These are phyloP conservation scores for Alternaria hordeiaustralica DNA, from an alignment of 2,329 filamentous ascomycete genomes.

Conservation along the genomic window DNA sequence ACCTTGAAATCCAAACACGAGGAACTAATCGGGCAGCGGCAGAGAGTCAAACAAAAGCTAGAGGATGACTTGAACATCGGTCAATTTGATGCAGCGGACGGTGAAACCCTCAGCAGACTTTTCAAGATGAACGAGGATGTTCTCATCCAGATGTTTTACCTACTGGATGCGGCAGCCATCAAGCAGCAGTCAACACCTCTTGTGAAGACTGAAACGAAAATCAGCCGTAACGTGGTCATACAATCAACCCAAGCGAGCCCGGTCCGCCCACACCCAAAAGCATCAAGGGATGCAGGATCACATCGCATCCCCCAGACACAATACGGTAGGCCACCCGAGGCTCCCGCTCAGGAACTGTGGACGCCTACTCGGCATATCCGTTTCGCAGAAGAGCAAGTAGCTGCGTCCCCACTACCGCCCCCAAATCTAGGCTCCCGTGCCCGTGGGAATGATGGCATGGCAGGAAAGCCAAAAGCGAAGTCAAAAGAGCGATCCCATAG, in stretches of 20 bases:
- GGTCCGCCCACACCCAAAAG: constrained; percentile 17
- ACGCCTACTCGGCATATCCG: constrained; percentile 35
- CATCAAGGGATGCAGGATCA: constrained; percentile 9
- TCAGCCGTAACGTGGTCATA: constrained; percentile 30
- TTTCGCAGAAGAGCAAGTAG: constrained; percentile 28
- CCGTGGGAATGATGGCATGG: background rate
- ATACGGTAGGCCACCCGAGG: constrained; percentile 42
- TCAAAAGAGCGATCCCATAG: constrained; percentile 23
- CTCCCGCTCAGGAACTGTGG: constrained; percentile 33
- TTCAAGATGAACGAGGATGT: constrained; percentile 37
- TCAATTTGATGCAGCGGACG: constrained; percentile 33
- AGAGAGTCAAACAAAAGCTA: constrained; percentile 36
- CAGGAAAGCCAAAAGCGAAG: background rate
- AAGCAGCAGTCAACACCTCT: constrained; percentile 19
- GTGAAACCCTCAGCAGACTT: constrained; percentile 31
- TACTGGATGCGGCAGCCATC: constrained; percentile 35
- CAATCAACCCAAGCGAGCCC: constrained; percentile 42
- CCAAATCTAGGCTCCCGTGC: constrained; percentile 8
- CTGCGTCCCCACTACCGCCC: constrained; percentile 21
- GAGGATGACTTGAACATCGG: constrained; percentile 38
- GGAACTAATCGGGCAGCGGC: constrained; percentile 23
- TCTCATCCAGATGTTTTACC: constrained; percentile 37
- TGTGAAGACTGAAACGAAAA: constrained; percentile 14
- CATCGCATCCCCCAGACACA: constrained; percentile 42
- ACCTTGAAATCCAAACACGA: constrained; percentile 27